Base-by-base conservation (phyloP, 2,329 filamentous ascomycete species). In the Phyllosticta citriasiana region DNA sequence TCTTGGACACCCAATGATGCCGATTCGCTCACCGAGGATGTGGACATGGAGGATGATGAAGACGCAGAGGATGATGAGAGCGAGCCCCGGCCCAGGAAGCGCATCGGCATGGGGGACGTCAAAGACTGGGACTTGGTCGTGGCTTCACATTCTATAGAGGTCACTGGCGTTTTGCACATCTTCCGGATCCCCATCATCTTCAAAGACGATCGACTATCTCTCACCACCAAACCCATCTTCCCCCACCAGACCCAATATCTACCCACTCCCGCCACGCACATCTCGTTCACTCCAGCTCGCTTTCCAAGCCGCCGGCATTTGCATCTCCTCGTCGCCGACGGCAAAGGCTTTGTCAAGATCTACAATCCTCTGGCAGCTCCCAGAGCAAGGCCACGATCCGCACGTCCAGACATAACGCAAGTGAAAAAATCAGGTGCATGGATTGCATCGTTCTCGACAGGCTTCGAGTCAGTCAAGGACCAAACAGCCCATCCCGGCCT, bases 281-380 rank as follows among this genome's bases (percentile, higher is more conserved):
- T 85, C 53, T 69, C 75, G 1, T 85, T 85, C 73, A 84, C 79
- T 62, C 77, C 80, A 14, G 78, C 79, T 6, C 70, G 76, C 50
- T 80, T 79, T 65, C 80, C 82, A 4, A 79, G 79, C 25, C 69
- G 73, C 26, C 77, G 80, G 12, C 81, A 84, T 68, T 78, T 80
- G 0, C 78, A 80, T 53, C 69, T 86, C 10, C 74, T 87, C 8
- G 73, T 86, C 6, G 76, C 79, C 1, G 82, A 85, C 61, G 69
- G 76, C 1, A 76, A 74, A n/a, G 83, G 84, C 5, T 77, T 75
- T 52, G 80, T 83, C 27, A 82, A 83, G 59, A 74, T 86, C 14
- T 84, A 83, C 66, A 80, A 84, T 59, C 80, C 79, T 26, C 78
- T 83, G 33, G 73, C 78, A 16, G 68, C 66, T 16, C 59, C 66